phyloP scores from a whole-genome alignment of 192 early-diverging fungal species.

The Geranomyces variabilis region DNA sequence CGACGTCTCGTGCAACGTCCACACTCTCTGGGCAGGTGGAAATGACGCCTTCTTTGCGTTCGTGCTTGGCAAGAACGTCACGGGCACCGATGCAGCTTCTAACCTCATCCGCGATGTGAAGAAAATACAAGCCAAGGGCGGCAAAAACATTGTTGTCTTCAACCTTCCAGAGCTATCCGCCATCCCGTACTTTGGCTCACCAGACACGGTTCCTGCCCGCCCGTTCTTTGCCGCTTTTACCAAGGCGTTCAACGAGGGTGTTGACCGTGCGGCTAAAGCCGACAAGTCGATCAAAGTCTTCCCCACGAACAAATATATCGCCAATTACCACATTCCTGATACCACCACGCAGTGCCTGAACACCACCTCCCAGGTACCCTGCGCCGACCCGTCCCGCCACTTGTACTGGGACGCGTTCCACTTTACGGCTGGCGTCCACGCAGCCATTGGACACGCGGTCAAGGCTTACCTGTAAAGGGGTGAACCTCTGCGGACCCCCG shows the following conservation, averaged over 20 bases:
- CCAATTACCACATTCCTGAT: not conserved
- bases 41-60: conserved; percentile 32
- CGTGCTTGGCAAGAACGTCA: conserved; percentile 12
- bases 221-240: conserved; percentile 28
- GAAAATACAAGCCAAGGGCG: not conserved
- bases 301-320: not conserved
- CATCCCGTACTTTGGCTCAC: conserved; percentile 21
- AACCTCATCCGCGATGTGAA: conserved; percentile 17
- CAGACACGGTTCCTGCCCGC: conserved; percentile 9
- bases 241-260: conserved; percentile 5
- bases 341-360: conserved; percentile 16
- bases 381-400: conserved; percentile 16
- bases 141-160: not conserved
- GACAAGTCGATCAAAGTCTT: conserved; percentile 15
- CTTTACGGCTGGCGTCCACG: conserved; percentile 25
- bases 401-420: conserved; percentile 36
- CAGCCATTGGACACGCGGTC: conserved; percentile 15
- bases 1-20: not conserved
- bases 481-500: no score
- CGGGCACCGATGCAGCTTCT: conserved; percentile 12
- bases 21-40: conserved; percentile 24
- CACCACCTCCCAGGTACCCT: conserved; percentile 2
- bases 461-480: not conserved
- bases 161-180: conserved; percentile 10
- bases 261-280: not conserved